Evolutionary conservation across 768 basidiomycete genomes (phyloP), one percentile per base, ranked within the genome.

Genomic region (Tulasnella sp.): DNA sequence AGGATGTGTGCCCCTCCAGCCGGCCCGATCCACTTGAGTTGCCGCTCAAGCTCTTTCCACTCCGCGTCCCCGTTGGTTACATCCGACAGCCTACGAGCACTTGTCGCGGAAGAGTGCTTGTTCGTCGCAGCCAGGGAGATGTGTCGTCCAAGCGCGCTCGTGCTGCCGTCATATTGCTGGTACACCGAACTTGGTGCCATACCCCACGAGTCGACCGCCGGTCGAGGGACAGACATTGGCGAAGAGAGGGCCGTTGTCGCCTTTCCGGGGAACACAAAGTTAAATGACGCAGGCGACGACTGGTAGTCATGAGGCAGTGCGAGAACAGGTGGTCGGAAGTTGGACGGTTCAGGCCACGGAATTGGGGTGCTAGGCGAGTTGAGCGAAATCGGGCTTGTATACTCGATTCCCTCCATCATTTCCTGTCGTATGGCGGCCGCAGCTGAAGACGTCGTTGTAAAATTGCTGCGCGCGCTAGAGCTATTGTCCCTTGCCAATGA

Each of bases 21-120:
- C 15, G 23, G 11, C 9, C n/a, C 45, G 34, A 4, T 39, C 25
- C 12, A 25, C 23, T 45, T 42, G 31, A 57, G 32, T 36, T 57
- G 55, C 21, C 55, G 25, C 41, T 57, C 31, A 12, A 57, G 37
- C 43, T 57, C 55, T 43, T 45, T 57, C 55, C 55, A 57, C 43
- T 57, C 55, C 12, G 55, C 41, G 19, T 57, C 55, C 9, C 52
- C 52, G 2, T 40, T 12, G 12, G 34, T 37, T 4, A 27, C 32
- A 31, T 57, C 55, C 12, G 55, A 57, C 27, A 57, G 42, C 34
- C 41, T 34, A 40, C 55, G 43, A 21, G 42, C 55, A 36, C 55
- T 57, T 25, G 43, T 57, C 8, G 43, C 43, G n/a, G 55, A 45
- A 17, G 17, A 34, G 34, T 49, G 21, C 41, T 19, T 3, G 36